phyloP scores from a whole-genome alignment of 140 eudicot species.

The Ambrosia hybrid region DNA sequence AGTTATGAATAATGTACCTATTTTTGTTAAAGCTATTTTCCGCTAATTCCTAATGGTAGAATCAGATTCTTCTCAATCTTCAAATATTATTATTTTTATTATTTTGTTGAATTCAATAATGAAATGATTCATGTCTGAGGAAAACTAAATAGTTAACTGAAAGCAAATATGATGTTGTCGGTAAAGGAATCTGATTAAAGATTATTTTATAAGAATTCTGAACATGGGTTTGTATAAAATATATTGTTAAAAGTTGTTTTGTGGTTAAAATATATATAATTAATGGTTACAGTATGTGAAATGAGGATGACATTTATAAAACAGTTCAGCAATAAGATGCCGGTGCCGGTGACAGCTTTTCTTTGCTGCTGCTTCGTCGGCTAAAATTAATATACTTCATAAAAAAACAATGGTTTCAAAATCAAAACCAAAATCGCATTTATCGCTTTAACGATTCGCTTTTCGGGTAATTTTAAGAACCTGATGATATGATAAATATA shows the following conservation, averaged over 20 bases:
- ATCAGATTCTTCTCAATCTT: constrained; percentile 22
- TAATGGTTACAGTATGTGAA: constrained; percentile 16
- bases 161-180: constrained; percentile 29
- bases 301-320: constrained; percentile 29
- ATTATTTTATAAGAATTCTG: background rate
- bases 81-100: background rate
- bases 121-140: constrained; percentile 12
- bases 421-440: too few species aligned
- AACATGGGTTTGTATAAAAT: constrained; percentile 11
- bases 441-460: too few species aligned
- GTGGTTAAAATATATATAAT: background rate
- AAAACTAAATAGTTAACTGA: constrained; percentile 11
- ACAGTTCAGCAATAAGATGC: constrained; percentile 17
- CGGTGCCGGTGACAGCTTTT: constrained; percentile 11
- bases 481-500: too few species aligned
- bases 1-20: constrained; percentile 14
- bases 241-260: background rate
- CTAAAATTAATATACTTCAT: too few species aligned
- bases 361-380: too few species aligned
- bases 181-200: constrained; percentile 26
- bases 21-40: constrained; percentile 5
- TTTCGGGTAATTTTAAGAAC: too few species aligned
- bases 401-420: too few species aligned
- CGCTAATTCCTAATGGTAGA: constrained; percentile 27
- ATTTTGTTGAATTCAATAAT: background rate